A percentile compares a stretch with the other conserved stretches of the same genome.
Evolutionary conservation across 164 flowering plant species (phyloP).

Genomic region (Buxus sempervirens): DNA sequence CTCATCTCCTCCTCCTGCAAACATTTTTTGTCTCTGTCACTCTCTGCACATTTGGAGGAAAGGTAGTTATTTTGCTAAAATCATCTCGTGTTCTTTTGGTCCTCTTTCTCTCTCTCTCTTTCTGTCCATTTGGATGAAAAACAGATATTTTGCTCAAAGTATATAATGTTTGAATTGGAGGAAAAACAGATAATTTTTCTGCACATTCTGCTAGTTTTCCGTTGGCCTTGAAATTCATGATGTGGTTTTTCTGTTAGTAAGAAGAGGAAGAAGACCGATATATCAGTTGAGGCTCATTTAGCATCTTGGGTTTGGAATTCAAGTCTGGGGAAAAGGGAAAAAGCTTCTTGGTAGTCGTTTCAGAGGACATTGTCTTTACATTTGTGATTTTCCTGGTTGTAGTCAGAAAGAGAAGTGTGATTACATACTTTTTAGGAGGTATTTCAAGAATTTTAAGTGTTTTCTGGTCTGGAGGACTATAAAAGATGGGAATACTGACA

Average conservation of each 20-base stretch:
- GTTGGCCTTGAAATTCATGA: no score
- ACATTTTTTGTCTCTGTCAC: no score
- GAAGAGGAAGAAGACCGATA: constrained; percentile 34
- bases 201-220: no score
- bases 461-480: constrained; percentile 93
- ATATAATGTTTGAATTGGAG: no score
- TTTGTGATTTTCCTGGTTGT: constrained; percentile 97
- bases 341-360: constrained; percentile 87
- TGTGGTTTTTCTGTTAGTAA: constrained; percentile 19
- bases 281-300: constrained; percentile 51
- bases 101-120: no score
- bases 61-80: no score
- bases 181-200: no score
- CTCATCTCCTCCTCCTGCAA: no score
- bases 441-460: constrained; percentile 80
- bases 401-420: constrained; percentile 82
- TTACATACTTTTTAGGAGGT: constrained; percentile 86
- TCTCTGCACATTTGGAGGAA: no score
- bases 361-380: constrained; percentile 76
- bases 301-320: constrained; percentile 74
- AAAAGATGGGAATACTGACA: constrained; percentile 49
- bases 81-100: no score
- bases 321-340: constrained; percentile 83
- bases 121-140: no score
- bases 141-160: no score